Percentiles rank a stretch among this genome's conserved stretches.
Conservation (phyloP, 257 asterid species). For the Coffea canephora region DNA sequence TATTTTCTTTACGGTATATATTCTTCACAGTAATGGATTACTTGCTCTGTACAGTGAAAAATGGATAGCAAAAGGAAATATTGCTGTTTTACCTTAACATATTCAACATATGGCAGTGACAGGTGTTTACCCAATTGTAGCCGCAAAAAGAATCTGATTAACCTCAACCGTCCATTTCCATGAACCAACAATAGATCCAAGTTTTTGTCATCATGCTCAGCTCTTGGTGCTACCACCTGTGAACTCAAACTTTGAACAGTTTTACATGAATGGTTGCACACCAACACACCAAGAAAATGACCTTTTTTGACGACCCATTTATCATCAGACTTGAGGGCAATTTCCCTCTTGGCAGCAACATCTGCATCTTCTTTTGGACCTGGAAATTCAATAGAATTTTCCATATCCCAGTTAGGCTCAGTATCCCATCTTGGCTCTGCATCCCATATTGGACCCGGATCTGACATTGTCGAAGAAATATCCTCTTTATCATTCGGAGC, state of each 20-base stretch:
- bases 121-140: conserved; percentile 86
- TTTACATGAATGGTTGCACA: conserved; percentile 91
- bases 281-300: conserved; percentile 72
- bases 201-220: conserved; percentile 81
- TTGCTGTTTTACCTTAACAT: conserved; percentile 64
- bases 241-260: conserved; percentile 95
- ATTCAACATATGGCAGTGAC: conserved; percentile 86
- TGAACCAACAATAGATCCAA: conserved; percentile 87
- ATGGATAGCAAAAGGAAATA: not conserved
- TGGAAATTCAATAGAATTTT: conserved; percentile 71
- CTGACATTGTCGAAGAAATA: conserved; percentile 94
- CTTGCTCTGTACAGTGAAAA: not conserved
- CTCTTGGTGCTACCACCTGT: conserved; percentile 96
- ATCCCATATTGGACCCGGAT: conserved; percentile 99
- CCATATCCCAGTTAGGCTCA: conserved; percentile 63
- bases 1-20: not conserved
- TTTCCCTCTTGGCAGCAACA: conserved; percentile 39
- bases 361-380: conserved; percentile 57
- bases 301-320: conserved; percentile 85
- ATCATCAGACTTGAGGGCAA: conserved; percentile 45
- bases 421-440: conserved; percentile 96
- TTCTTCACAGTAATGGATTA: not conserved
- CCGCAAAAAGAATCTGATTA: conserved; percentile 74
- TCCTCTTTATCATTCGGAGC: conserved; percentile 79
- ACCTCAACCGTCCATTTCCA: conserved; percentile 83